Evolutionary conservation across 768 basidiomycete genomes (phyloP).

Genomic region (Lactarius vividus): DNA sequence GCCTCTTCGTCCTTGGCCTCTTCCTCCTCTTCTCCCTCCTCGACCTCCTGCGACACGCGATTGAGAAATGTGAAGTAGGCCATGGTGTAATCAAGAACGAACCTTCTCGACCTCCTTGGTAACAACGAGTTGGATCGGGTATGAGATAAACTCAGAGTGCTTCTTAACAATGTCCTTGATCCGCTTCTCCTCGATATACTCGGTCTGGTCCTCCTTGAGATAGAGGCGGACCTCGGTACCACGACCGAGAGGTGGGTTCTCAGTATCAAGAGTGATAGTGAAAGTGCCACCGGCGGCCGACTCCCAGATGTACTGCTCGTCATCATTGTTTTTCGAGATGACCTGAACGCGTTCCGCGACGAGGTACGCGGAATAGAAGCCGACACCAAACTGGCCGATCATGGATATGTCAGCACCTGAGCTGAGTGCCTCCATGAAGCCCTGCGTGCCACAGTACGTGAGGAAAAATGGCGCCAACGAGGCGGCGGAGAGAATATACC

Average conservation of each 20-base stretch:
- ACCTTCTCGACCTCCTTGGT: slow-evolving; percentile 99
- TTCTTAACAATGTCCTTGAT: slow-evolving; percentile 99
- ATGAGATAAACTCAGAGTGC: slow-evolving; percentile 99
- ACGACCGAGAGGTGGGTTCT: slow-evolving; percentile 88
- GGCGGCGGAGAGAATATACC: slow-evolving; percentile 44
- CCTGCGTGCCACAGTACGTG: slow-evolving; percentile 44
- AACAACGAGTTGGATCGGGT: slow-evolving; percentile 97
- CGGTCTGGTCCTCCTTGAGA: slow-evolving; percentile 98
- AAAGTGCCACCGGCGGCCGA: slow-evolving; percentile 99
- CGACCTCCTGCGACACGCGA: slow-evolving; percentile 64
- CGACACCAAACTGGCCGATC: slow-evolving; percentile 99
- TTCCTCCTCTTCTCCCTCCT: slow-evolving; percentile 65
- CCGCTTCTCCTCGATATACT: slow-evolving; percentile 99
- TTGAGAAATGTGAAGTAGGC: slow-evolving; percentile 12
- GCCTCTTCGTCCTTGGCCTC: slow-evolving; percentile 73
- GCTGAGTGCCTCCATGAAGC: slow-evolving; percentile 98
- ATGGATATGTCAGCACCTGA: slow-evolving; percentile 90
- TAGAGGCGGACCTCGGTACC: slow-evolving; percentile 89
- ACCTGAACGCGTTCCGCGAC: slow-evolving; percentile 98
- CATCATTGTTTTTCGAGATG: slow-evolving; percentile 99
- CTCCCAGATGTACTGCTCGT: slow-evolving; percentile 99
- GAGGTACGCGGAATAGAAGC: slow-evolving; percentile 99
- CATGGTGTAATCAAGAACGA: slow-evolving; percentile 29
- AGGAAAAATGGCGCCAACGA: not conserved
- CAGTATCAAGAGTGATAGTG: slow-evolving; percentile 92